These are phyloP conservation scores for Penicillium corylophilum DNA, from an alignment of 2,329 filamentous ascomycete genomes.

Conservation along the genomic window DNA sequence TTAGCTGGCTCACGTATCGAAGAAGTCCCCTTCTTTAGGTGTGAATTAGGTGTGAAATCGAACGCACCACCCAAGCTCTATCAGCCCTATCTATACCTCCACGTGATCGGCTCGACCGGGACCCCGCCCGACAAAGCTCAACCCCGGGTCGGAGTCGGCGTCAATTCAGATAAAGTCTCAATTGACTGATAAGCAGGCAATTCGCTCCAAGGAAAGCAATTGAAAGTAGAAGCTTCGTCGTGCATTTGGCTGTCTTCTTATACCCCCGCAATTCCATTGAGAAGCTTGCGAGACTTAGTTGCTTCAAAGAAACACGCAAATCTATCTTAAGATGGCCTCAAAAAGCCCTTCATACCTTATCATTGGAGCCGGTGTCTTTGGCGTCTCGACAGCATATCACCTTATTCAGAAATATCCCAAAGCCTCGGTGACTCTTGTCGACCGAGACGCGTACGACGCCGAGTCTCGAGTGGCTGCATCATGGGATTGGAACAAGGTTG, in stretches of 20 bases:
- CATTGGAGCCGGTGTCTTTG: slow-evolving; percentile 29
- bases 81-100: neutral
- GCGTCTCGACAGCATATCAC: slow-evolving; percentile 29
- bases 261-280: neutral
- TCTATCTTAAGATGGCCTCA: slow-evolving; percentile 11
- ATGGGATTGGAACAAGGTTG: slow-evolving; percentile 33
- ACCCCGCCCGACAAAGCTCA: slow-evolving; percentile 9
- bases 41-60: too few relatives aligned
- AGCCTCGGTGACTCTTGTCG: slow-evolving; percentile 26
- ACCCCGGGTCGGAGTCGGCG: neutral
- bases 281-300: neutral
- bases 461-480: slow-evolving; percentile 34
- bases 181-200: slow-evolving; percentile 4
- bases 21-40: neutral
- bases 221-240: neutral
- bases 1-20: neutral
- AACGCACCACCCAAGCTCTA: too few relatives aligned
- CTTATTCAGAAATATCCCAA: slow-evolving; percentile 31
- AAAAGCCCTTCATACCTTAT: slow-evolving; percentile 27
- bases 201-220: neutral
- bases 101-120: slow-evolving; percentile 20
- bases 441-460: slow-evolving; percentile 35
- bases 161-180: slow-evolving; percentile 1
- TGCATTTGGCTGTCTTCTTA: neutral
- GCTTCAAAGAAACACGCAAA: neutral